These are phyloP conservation scores for Alloascoidea hylecoeti DNA, from an alignment of 805 yeast genomes.

Conservation along the genomic window DNA sequence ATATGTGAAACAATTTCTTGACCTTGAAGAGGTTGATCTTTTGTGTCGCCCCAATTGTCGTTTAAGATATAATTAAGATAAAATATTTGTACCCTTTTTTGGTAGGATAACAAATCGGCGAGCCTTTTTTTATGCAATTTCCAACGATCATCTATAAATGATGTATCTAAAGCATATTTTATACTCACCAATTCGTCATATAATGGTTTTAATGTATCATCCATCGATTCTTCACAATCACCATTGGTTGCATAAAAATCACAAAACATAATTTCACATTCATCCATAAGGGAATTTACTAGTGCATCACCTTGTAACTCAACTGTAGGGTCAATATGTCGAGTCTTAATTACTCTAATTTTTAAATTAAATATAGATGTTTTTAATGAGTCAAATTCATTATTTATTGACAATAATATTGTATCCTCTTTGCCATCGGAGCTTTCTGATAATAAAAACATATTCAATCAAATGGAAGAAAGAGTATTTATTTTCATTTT, in stretches of 20 bases:
- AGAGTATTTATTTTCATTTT: constrained; percentile 47
- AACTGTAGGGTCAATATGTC: no score
- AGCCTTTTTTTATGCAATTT: constrained; percentile 90
- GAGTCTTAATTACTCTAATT: constrained; percentile 16
- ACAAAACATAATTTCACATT: constrained; percentile 59
- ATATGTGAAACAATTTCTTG: constrained; percentile 45
- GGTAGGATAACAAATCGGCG: constrained; percentile 82
- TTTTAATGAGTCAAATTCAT: no score
- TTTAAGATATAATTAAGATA: constrained; percentile 62
- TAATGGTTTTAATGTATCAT: constrained; percentile 36
- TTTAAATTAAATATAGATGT: constrained; percentile 10
- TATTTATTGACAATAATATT: no score
- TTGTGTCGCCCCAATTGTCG: constrained; percentile 22
- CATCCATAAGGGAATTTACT: constrained; percentile 42
- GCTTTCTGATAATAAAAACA: no score
- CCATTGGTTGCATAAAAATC: constrained; percentile 48
- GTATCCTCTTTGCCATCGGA: no score
- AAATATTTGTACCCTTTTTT: constrained; percentile 55
- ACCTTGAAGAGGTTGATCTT: constrained; percentile 28
- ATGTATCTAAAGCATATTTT: constrained; percentile 64
- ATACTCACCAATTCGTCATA: constrained; percentile 51
- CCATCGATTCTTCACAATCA: constrained; percentile 22
- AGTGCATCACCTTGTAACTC: constrained; percentile 16
- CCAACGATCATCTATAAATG: constrained; percentile 92
- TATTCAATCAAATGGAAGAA: constrained; percentile 25